phyloP scores from a whole-genome alignment of 352 stramenopile genomes.

The Phytophthora colocasiae region DNA sequence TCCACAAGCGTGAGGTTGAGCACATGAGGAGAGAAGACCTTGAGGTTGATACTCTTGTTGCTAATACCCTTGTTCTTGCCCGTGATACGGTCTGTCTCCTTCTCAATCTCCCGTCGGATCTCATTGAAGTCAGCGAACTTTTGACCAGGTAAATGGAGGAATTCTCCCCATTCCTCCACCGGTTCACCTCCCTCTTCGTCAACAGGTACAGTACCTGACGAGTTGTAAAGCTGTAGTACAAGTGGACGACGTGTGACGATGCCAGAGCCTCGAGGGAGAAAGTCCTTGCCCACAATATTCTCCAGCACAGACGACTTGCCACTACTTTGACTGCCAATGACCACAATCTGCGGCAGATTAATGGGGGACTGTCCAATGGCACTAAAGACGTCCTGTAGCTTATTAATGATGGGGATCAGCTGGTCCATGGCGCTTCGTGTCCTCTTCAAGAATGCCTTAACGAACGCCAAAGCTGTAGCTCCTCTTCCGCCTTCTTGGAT shows the following conservation, averaged over 20 bases:
- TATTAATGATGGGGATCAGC: constrained; percentile 99
- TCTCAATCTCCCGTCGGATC: constrained; percentile 98
- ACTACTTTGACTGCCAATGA: constrained; percentile 97
- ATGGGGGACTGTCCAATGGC: constrained; percentile 95
- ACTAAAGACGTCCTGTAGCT: constrained; percentile 99
- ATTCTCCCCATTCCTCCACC: constrained; percentile 97
- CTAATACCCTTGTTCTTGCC: constrained; percentile 98
- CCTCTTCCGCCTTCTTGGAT: constrained; percentile 9
- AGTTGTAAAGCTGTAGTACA: constrained; percentile 98
- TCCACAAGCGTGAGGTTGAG: constrained; percentile 99
- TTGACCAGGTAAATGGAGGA: constrained; percentile 96
- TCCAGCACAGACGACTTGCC: constrained; percentile 97
- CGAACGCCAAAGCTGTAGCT: background rate
- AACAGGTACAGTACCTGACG: constrained; percentile 31
- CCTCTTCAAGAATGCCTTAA: background rate
- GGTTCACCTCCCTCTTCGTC: constrained; percentile 38
- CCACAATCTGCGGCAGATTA: constrained; percentile 98
- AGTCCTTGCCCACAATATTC: constrained; percentile 95
- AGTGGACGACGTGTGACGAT: constrained; percentile 99
- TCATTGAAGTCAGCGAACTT: constrained; percentile 98
- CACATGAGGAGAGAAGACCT: constrained; percentile 98
- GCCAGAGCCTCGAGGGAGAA: constrained; percentile 96
- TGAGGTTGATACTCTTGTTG: constrained; percentile 99
- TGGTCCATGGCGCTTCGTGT: constrained; percentile 92
- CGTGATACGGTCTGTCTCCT: constrained; percentile 97